These are phyloP conservation scores for Trametes sanguinea DNA, from an alignment of 768 basidiomycete species.

Conservation along the genomic window DNA sequence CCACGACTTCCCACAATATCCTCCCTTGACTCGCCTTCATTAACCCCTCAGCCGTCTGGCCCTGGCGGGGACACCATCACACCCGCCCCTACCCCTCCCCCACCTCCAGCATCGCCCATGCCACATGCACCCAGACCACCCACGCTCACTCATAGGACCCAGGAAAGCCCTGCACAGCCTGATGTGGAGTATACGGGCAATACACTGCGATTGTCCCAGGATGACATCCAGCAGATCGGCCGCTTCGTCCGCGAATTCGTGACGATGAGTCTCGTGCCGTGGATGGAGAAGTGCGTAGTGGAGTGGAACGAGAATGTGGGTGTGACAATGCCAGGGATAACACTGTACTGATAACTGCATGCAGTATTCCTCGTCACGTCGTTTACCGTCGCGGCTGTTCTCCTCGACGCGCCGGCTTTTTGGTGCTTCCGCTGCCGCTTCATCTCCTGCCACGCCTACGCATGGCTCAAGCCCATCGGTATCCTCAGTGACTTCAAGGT, in stretches of 20 bases:
- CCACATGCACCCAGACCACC: constrained; percentile 20
- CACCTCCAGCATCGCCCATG: constrained; percentile 25
- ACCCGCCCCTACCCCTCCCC: constrained; percentile 15
- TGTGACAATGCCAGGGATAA: background rate
- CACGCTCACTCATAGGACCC: constrained; percentile 4
- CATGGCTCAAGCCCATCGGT: constrained; percentile 42
- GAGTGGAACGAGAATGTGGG: constrained; percentile 90
- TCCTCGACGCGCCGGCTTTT: constrained; percentile 84
- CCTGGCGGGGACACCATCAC: background rate
- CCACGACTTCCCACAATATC: constrained; percentile 65
- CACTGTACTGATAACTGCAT: background rate
- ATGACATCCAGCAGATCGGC: constrained; percentile 73
- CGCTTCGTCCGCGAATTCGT: constrained; percentile 86
- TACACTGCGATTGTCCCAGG: constrained; percentile 57
- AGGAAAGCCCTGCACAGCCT: constrained; percentile 1
- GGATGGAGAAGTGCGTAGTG: constrained; percentile 93
- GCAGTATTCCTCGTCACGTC: constrained; percentile 71
- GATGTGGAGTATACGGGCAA: constrained; percentile 21
- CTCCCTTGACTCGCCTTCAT: constrained; percentile 35
- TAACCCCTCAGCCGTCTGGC: constrained; percentile 25
- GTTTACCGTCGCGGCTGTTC: constrained; percentile 83
- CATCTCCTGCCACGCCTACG: constrained; percentile 40
- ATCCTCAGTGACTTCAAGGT: constrained; percentile 32
- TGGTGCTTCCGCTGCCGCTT: constrained; percentile 51
- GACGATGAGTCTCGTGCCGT: constrained; percentile 87